These are phyloP conservation scores for Xylaria venustula DNA, from an alignment of 495 filamentous ascomycete genomes.

Conservation along the genomic window DNA sequence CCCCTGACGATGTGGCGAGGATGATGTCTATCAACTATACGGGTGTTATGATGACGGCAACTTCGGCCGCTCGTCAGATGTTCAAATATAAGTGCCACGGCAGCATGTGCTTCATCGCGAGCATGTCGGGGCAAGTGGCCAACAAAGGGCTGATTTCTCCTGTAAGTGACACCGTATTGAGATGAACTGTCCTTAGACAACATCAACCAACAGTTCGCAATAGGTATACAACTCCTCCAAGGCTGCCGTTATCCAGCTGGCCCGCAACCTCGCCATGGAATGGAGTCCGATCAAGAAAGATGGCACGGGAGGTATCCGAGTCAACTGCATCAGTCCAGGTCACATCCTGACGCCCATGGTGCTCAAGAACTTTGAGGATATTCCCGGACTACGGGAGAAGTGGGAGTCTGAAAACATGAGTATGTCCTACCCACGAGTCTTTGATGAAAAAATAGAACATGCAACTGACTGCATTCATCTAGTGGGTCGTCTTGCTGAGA, in stretches of 20 bases:
- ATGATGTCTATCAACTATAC: constrained; percentile 79
- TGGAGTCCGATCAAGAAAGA: constrained; percentile 53
- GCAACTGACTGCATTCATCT: too few relatives aligned
- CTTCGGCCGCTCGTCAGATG: constrained; percentile 73
- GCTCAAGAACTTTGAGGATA: constrained; percentile 61
- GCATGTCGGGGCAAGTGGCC: constrained; percentile 71
- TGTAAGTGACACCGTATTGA: constrained; percentile 20
- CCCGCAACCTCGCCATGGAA: constrained; percentile 67
- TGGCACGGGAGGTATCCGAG: constrained; percentile 57
- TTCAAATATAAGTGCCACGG: constrained; percentile 67
- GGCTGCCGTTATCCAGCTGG: constrained; percentile 66
- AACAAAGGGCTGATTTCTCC: constrained; percentile 67
- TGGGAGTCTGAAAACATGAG: constrained; percentile 72
- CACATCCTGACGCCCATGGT: constrained; percentile 77
- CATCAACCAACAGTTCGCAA: background rate
- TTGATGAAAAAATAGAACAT: too few relatives aligned
- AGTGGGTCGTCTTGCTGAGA: constrained; percentile 58
- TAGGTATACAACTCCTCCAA: constrained; percentile 67
- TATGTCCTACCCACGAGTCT: constrained; percentile 11
- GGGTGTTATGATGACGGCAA: constrained; percentile 72
- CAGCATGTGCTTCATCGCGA: constrained; percentile 71
- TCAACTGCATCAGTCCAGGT: constrained; percentile 66
- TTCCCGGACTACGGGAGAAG: constrained; percentile 54
- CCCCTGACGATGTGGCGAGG: constrained; percentile 60
- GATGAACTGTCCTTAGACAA: background rate